Base-by-base conservation (phyloP, 805 yeast species). In the Candida berthetii region DNA sequence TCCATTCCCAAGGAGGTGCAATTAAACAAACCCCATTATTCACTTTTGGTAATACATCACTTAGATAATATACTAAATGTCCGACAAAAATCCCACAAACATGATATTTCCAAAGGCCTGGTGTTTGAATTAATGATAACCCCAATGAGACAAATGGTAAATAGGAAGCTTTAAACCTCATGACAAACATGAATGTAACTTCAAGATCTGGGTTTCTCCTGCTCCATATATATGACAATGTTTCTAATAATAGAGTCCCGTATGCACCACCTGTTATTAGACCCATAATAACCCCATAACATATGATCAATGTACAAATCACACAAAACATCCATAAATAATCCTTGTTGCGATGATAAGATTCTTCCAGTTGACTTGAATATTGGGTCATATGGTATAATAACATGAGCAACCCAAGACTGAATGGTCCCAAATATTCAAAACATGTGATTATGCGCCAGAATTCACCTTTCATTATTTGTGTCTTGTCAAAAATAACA, bases 1-100 rank as follows among this genome's bases (percentile, higher is more conserved):
- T 16, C 34, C 34, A 35, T 17, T 24, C 14, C 39, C 39, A 37
- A 14, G 39, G 39, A 7, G 39, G 39, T 14, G 11, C 13, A 18
- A 37, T 15, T 14, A 37, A 19, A 28, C 32, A 27, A 18, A 37
- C 27, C 3, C 39, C 39, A 29, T 37, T 29, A 20, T 37, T 29
- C n/a, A 28, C 17, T 15, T 29, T 28, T 7, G 31, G 34, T 11
- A 29, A 17, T 8, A 37, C 31, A 17, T 28, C 33, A 14, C 31
- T 37, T 4, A 37, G 15, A 28, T 28, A 37, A 28, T 27, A 37
- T 10, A 37, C 14, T 2, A 37, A 4, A 37, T 37, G 39, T 4
- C 39, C 39, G 6, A 29, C 31, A 14, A 27, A 7, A 17, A 18
- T n/a, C 6, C 39, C 33, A 16, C 15, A 7, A 8, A 17, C 3